These are phyloP conservation scores for Lithospermum erythrorhizon DNA, from an alignment of 257 asterid species.

Conservation along the genomic window DNA sequence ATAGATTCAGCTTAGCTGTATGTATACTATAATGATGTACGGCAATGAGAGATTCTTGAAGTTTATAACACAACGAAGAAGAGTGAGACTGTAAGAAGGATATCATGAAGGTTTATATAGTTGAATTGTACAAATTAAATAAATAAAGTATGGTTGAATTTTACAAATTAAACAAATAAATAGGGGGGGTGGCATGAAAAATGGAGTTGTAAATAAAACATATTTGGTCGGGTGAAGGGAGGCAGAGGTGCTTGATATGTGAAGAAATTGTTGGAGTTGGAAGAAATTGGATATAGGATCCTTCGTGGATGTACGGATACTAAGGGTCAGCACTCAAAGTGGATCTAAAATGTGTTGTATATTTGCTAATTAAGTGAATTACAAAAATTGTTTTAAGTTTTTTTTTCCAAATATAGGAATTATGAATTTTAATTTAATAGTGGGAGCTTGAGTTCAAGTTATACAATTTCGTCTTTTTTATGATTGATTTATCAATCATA, in stretches of 20 bases:
- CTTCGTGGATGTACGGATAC: constrained; percentile 5
- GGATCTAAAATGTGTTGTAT: too few species aligned
- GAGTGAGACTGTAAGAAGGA: not conserved
- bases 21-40: not conserved
- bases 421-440: too few species aligned
- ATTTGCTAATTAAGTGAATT: too few species aligned
- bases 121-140: too few species aligned
- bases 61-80: not conserved
- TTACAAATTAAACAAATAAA: too few species aligned
- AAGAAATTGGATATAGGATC: not conserved
- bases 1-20: too few species aligned
- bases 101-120: not conserved
- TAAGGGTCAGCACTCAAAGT: constrained; percentile 13
- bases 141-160: too few species aligned
- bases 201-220: not conserved
- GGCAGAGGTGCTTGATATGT: not conserved
- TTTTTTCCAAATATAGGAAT: too few species aligned
- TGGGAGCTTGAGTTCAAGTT: too few species aligned
- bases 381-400: too few species aligned
- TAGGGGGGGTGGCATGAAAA: not conserved
- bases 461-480: too few species aligned
- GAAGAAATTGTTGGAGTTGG: not conserved
- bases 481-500: too few species aligned
- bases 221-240: constrained; percentile 14
- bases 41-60: not conserved